phyloP scores from a whole-genome alignment of 2,329 filamentous ascomycete genomes.

The Xylaria arbuscula region DNA sequence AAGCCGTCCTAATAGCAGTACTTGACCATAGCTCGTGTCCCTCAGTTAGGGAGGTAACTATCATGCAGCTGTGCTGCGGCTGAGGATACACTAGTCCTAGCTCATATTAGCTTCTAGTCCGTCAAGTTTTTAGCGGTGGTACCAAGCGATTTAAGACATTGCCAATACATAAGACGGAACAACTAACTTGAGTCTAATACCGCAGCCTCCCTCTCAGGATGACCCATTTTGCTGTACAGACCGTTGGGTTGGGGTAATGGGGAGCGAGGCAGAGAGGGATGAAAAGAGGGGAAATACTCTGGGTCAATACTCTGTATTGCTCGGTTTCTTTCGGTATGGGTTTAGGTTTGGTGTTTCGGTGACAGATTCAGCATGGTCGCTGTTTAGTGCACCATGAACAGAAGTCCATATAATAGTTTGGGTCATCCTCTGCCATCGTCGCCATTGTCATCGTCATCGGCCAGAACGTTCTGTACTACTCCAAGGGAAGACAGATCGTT shows the following conservation, averaged over 20 bases:
- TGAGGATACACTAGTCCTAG: slow-evolving; percentile 23
- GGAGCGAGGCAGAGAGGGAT: neutral
- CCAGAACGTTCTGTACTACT: neutral
- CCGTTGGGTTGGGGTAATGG: neutral
- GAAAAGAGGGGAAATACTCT: neutral
- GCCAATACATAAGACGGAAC: slow-evolving; percentile 34
- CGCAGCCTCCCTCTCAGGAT: neutral
- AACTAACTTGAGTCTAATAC: slow-evolving; percentile 18
- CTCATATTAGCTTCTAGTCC: slow-evolving; percentile 12
- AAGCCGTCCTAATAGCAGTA: neutral
- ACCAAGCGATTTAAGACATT: slow-evolving; percentile 18
- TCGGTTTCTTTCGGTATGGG: slow-evolving; percentile 1
- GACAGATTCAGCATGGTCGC: slow-evolving; percentile 24
- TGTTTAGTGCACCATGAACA: neutral
- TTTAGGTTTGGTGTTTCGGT: slow-evolving; percentile 17
- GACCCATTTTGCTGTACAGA: neutral
- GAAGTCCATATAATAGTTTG: too few relatives aligned
- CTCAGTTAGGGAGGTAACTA: neutral
- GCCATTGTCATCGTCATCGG: neutral
- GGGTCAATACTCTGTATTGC: neutral
- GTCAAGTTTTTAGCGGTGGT: neutral
- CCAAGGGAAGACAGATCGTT: neutral
- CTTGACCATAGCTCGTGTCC: neutral
- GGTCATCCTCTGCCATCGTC: neutral
- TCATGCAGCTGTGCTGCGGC: slow-evolving; percentile 22